Evolutionary conservation across 139 green algal species (phyloP).

Genomic region (Tetraselmis chui): DNA sequence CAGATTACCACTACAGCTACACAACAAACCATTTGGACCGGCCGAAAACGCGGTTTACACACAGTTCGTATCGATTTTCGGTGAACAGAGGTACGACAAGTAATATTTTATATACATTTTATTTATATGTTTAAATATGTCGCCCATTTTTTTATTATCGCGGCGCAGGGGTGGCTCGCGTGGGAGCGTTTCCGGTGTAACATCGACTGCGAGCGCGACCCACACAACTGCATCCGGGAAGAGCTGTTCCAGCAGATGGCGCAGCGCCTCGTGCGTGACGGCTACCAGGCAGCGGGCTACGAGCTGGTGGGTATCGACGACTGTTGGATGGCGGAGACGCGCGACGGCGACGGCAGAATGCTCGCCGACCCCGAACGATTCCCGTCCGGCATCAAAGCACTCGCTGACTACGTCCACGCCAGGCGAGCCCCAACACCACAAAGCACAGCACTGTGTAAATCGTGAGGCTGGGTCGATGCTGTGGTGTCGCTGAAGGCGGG

Average conservation of each 20-base stretch:
- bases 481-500: neutral
- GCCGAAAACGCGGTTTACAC: too few relatives aligned
- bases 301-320: slow-evolving; percentile 11
- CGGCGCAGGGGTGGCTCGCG: neutral
- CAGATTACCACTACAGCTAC: too few relatives aligned
- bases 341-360: neutral
- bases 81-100: too few relatives aligned
- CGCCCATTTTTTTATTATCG: too few relatives aligned
- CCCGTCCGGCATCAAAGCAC: slow-evolving; percentile 4
- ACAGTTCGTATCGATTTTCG: too few relatives aligned
- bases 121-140: too few relatives aligned
- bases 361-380: slow-evolving; percentile 3
- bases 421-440: too few relatives aligned
- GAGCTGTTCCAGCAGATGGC: slow-evolving; percentile 6
- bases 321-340: slow-evolving; percentile 2
- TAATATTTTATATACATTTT: too few relatives aligned
- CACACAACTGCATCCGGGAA: slow-evolving; percentile 2
- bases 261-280: neutral
- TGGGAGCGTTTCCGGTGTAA: neutral
- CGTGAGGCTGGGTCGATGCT: too few relatives aligned
- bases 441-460: too few relatives aligned
- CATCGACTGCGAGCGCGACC: neutral
- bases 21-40: too few relatives aligned
- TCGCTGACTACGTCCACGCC: slow-evolving; percentile 7
- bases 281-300: slow-evolving; percentile 1